A percentile compares a stretch with the other conserved stretches of the same genome.
Evolutionary conservation across 306 rosid genomes (phyloP).

Genomic region (Amphicarpaea edgeworthii): DNA sequence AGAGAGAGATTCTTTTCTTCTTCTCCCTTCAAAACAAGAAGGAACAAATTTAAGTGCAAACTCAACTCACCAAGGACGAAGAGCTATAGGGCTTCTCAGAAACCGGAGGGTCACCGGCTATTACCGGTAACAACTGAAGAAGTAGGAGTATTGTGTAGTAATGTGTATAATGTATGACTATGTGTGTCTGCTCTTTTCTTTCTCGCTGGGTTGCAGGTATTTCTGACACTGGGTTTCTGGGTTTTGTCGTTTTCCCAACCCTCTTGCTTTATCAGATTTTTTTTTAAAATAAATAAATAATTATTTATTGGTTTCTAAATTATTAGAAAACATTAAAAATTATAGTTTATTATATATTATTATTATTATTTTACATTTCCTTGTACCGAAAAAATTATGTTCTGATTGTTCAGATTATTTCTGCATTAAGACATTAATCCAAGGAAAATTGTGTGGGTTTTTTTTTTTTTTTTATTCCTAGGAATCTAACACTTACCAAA

Average conservation of each 20-base stretch:
- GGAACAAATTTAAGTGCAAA: slow-evolving; percentile 28
- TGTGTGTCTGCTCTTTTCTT: slow-evolving; percentile 16
- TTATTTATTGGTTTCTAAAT: background rate
- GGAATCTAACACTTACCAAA: no score
- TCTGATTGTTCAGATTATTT: no score
- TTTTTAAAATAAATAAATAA: background rate
- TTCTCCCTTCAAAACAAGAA: slow-evolving; percentile 36
- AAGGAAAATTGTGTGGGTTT: background rate
- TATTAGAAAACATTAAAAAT: background rate
- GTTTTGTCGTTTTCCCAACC: slow-evolving; percentile 61
- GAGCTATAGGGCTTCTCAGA: slow-evolving; percentile 49
- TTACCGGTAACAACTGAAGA: slow-evolving; percentile 63
- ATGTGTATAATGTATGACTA: slow-evolving; percentile 6
- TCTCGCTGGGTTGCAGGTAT: slow-evolving; percentile 57
- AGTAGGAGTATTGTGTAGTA: background rate
- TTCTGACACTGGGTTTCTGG: slow-evolving; percentile 63
- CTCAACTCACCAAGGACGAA: background rate
- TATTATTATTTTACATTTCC: background rate
- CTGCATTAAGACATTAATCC: no score
- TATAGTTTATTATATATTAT: background rate
- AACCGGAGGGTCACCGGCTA: slow-evolving; percentile 70
- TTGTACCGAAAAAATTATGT: background rate
- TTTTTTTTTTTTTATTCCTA: no score
- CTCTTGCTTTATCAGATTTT: slow-evolving; percentile 20
- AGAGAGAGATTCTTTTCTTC: slow-evolving; percentile 34